Percentiles rank a stretch among this genome's conserved stretches.
phyloP scores from a whole-genome alignment of 208 protist genomes.

The Crithidia fasciculata region DNA sequence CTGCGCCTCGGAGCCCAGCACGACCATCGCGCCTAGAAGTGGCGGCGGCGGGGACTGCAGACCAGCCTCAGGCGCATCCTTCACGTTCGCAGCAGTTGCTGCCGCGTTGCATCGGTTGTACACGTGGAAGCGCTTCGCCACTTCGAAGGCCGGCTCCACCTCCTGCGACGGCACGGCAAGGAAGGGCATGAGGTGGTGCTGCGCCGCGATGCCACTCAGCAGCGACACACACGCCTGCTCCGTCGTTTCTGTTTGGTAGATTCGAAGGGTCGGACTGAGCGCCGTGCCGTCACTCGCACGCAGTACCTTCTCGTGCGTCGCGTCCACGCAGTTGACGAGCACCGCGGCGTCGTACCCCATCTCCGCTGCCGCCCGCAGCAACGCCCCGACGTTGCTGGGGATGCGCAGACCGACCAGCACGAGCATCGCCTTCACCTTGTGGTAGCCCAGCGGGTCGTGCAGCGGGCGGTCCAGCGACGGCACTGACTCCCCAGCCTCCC shows the following conservation, averaged over 20 bases:
- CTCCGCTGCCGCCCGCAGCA: constrained; percentile 76
- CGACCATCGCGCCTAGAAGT: constrained; percentile 64
- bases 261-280: constrained; percentile 49
- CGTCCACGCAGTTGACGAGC: constrained; percentile 76
- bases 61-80: neutral
- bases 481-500: too few species aligned
- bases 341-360: constrained; percentile 77
- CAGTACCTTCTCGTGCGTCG: constrained; percentile 83
- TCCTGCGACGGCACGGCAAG: constrained; percentile 80
- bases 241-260: constrained; percentile 26
- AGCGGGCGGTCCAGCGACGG: neutral
- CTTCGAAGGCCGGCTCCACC: constrained; percentile 66
- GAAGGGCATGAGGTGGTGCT: constrained; percentile 71
- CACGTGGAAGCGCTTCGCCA: constrained; percentile 69
- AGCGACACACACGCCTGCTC: constrained; percentile 51
- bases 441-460: constrained; percentile 7
- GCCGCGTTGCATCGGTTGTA: constrained; percentile 31
- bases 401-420: constrained; percentile 84
- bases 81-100: neutral
- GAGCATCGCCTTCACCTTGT: constrained; percentile 57
- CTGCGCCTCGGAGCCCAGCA: constrained; percentile 84
- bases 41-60: constrained; percentile 8
- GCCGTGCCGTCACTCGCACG: constrained; percentile 82
- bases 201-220: constrained; percentile 60
- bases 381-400: constrained; percentile 81